Evolutionary conservation across 805 yeast genomes (phyloP), one percentile per base, ranked within the genome.

Genomic region (Suhomyces faveliae): DNA sequence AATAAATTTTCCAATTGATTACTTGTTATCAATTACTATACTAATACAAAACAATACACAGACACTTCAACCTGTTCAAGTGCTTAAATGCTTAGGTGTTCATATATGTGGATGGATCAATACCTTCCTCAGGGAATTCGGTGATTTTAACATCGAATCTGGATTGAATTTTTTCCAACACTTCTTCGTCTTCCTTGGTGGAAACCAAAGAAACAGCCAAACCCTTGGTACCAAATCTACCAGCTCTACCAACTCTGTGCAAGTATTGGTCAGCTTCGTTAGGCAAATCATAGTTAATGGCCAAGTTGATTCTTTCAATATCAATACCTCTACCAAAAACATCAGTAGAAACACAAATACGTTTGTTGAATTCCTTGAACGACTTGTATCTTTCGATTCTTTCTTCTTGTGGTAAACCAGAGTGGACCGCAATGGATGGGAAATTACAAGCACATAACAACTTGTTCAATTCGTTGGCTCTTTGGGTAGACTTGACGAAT

Each of bases 171-270:
- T 89, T 86, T 63, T 80, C 87, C 70, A 94, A 79, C 38, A 91
- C 87, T 73, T 85, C 89, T 71, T 89, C 90, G 66, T 94, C 99
- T 55, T 84, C 92, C 61, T 83, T 87, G 50, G 84, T 78, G 38
- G 94, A 78, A 47, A 94, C 94, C 56, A 92, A 88, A 37, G 97
- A 89, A 50, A 94, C 80, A 46, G 97, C 96, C 62, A 94, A 83
- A 77, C 99, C 99, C 78, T 92, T 92, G 67, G 99, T 92, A 78
- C 99, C 99, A 63, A 92, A 92, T 81, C 99, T 91, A 76, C 99
- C 99, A 59, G 99, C 99, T 83, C 99, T 90, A 67, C 99, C 99
- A 54, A 92, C 99, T 78, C 99, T 89, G 79, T 92, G 99, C 68
- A 92, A 82, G 74, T 94, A 92, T 74, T 94, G 97, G 73, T 92